Evolutionary conservation across 805 yeast genomes (phyloP), one percentile per base, ranked within the genome.

Genomic region (Myxozyma vanderwaltii): DNA sequence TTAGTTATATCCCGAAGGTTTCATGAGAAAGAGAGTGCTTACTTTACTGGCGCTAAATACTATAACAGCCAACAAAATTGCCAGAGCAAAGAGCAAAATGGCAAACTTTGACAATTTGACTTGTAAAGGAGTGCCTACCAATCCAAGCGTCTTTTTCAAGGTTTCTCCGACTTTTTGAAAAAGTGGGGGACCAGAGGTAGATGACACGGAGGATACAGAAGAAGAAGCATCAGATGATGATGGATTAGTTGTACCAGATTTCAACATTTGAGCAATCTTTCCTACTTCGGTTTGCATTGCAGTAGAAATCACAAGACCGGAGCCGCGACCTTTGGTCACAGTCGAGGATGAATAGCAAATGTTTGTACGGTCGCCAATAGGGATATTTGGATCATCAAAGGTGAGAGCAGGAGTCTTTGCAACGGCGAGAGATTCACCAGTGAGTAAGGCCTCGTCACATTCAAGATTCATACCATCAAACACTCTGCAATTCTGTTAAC

Each of bases 41-140:
- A 89, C 84, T 61, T 81, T 82, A 72, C 89, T 95, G 7, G 95
- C 83, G 1, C 86, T 94, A 94, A 89, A 86, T 3, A 88, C 95
- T 17, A 89, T 83, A 59, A 89, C 86, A 1, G 96, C 96, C 70
- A 89, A 85, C 0, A 90, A 67, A 12, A 89, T 94, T 3, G 96
- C 96, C 44, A 89, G 76, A 66, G 78, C 79, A 67, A 89, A 89
- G 48, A 90, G 77, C 44, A 81, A 72, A 47, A 89, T 81, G 3
- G 96, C 96, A 53, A 90, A 78, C 79, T 87, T 85, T 1, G 96
- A 83, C 58, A 90, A 77, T 67, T 83, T 83, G 64, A 87, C 79
- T 63, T 86, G 91, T 63, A 89, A 79, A 1, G 96, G 96, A 1
- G 96, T 90, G 39, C 96, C 96, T 13, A 79, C 47, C 12, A 61